Evolutionary conservation across 306 rosid genomes (phyloP), one percentile per base, ranked within the genome.

Genomic region (Mimosa bimucronata): DNA sequence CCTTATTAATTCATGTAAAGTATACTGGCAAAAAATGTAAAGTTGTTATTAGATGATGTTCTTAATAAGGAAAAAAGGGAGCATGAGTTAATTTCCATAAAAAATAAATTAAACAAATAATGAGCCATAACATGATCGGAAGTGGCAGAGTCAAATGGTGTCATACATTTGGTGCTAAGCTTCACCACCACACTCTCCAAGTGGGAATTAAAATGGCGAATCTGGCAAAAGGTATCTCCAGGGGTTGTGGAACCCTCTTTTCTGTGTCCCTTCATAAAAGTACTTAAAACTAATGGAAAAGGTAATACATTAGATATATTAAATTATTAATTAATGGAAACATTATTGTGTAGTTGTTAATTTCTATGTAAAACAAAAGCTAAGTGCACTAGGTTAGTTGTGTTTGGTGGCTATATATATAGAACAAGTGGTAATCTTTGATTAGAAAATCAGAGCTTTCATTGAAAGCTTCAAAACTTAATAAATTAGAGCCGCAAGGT

Each of bases 241-340:
- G 34, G 18, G 66, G 30, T 60, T 25, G 37, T 60, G 66, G 86
- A 78, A 75, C 70, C 64, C 41, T 61, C 78, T 64, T 31, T 12
- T 4, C 37, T 26, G 30, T 12, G 66, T 11, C 18, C 15, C 66
- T 60, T 31, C 34, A 26, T 23, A 60, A 60, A 60, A 28, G 75
- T 76, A 53, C 71, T 7, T 40, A 40, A 48, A 73, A 58, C 18
- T 3, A 16, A 65, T 11, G 31, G 65, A 11, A 30, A 25, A 58
- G 10, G 29, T 10, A 58, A 57, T 57, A 55, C 65, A 0, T 25
- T 16, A 61, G 74, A 58, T 57, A 69, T 70, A 41, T 28, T 71
- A 70, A 71, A 28, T 16, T 70, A 41, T 28, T 71, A 70, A 71
- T 44, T 16, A 62, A 25, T 40, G 21, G 19, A 30, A 31, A 0